Base-by-base conservation (phyloP, 129 eudicot species). In the Lactuca sativa region DNA sequence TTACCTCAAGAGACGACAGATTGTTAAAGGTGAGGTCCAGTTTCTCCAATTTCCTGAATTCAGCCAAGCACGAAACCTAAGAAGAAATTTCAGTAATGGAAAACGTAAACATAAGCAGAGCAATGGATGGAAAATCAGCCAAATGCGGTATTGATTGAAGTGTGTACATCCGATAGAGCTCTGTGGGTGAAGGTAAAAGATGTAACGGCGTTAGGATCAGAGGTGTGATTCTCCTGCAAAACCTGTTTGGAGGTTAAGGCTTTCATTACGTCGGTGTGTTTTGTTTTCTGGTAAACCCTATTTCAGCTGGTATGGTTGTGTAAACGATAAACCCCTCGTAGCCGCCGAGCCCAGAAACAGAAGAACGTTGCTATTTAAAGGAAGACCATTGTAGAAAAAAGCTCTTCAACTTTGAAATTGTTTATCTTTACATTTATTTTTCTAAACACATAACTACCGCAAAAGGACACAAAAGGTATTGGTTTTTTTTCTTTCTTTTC, bases 1-100 rank as follows among this genome's bases (percentile, higher is more conserved):
- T 54, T 44, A 89, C 98, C 97, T 93, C 92, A 9, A 93, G 92
- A 49, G 92, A 81, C 59, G 87, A 83, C 25, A 93, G 62, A 78
- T 69, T 89, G 77, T 93, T 93, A 80, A 85, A 89, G 72, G 90
- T 75, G 64, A 93, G 92, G 80, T 89, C 98, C 43, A 93, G 82
- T 52, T 64, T 83, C 66, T 90, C 97, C 72, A 93, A 67, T 61
- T 85, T 89, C 38, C 68, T 85, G 83, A 89, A 93, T 40, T 87
- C 86, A 70, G 80, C 56, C 80, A 93, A 81, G 74, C 95, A 93
- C 1, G 93, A 87, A 54, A 93, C 92, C 98, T 93, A 59, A 15
- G 11, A 44, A 56, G 32, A 57, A 13, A 54, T 34, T 58, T 36
- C 6, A 57, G 5, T 14, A 3, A 59, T 30, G 36, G 6, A 4